These are phyloP conservation scores for Xylaria cubensis DNA, from an alignment of 495 filamentous ascomycete species.

Conservation along the genomic window DNA sequence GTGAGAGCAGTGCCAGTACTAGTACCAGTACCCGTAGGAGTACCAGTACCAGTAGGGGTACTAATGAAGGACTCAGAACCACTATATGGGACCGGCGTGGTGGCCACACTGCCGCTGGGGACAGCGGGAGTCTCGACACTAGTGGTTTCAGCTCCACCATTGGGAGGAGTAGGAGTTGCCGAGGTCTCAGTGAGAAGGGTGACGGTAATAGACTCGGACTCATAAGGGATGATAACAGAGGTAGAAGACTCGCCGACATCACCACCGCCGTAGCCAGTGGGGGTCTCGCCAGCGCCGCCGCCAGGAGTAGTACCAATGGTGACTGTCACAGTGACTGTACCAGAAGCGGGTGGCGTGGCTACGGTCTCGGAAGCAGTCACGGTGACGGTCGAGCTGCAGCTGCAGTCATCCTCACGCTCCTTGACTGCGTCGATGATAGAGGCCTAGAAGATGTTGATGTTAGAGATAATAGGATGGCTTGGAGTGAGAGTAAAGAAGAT, in stretches of 20 bases:
- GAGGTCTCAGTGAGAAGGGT: constrained; percentile 28
- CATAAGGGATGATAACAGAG: constrained; percentile 8
- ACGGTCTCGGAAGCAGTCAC: constrained; percentile 25
- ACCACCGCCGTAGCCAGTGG: constrained; percentile 28
- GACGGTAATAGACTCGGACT: constrained; percentile 19
- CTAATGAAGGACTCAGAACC: constrained; percentile 22
- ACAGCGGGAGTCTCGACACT: neutral
- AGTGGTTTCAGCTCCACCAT: constrained; percentile 1
- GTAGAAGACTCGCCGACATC: constrained; percentile 19
- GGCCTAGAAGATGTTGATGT: constrained; percentile 25
- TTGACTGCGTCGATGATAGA: constrained; percentile 25
- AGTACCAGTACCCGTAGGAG: too few relatives aligned
- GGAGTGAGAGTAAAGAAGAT: neutral
- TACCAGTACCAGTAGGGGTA: constrained; percentile 27
- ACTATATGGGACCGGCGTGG: neutral
- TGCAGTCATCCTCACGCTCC: constrained; percentile 34
- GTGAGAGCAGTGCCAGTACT: constrained; percentile 26
- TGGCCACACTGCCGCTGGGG: neutral
- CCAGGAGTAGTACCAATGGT: constrained; percentile 8
- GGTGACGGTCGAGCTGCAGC: constrained; percentile 34
- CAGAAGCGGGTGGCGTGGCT: neutral
- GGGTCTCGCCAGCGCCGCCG: constrained; percentile 20
- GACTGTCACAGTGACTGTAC: constrained; percentile 24
- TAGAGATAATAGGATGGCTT: constrained; percentile 19
- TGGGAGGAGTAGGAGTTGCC: constrained; percentile 8